Conservation (phyloP, 2,329 filamentous ascomycete genomes). For the Mycocentrospora acerina region DNA sequence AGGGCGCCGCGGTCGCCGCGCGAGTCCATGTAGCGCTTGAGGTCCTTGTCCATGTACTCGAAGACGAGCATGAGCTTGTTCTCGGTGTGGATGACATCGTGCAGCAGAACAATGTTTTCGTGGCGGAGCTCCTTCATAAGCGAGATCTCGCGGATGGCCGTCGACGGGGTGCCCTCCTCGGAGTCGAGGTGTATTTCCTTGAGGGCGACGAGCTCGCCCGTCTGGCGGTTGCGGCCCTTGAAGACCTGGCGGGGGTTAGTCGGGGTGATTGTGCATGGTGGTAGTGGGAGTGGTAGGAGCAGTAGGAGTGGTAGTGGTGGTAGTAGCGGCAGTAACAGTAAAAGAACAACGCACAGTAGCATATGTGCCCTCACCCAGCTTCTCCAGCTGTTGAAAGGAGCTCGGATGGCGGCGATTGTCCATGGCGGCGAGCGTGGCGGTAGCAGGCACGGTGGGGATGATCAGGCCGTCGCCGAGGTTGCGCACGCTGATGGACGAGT, state of each 20-base stretch:
- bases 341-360: slow-evolving; percentile 87
- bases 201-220: slow-evolving; percentile 90
- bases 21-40: slow-evolving; percentile 98
- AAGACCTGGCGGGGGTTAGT: slow-evolving; percentile 70
- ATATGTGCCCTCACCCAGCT: slow-evolving; percentile 96
- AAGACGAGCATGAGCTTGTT: slow-evolving; percentile 99
- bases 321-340: no score
- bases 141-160: slow-evolving; percentile 96
- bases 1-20: slow-evolving; percentile 86
- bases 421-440: slow-evolving; percentile 57
- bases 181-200: slow-evolving; percentile 99
- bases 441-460: slow-evolving; percentile 26
- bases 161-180: slow-evolving; percentile 95
- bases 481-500: slow-evolving; percentile 54
- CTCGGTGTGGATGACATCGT: slow-evolving; percentile 99
- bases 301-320: no score
- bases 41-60: slow-evolving; percentile 96
- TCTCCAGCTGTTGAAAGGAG: slow-evolving; percentile 99
- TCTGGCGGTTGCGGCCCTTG: slow-evolving; percentile 96
- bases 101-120: slow-evolving; percentile 94
- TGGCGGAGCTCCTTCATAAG: slow-evolving; percentile 99
- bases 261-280: slow-evolving; percentile 2
- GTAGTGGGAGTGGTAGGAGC: neutral
- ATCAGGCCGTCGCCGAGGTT: slow-evolving; percentile 48
- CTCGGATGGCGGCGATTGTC: slow-evolving; percentile 90